Evolutionary conservation across 2,329 filamentous ascomycete genomes (phyloP).

Genomic region (Colletotrichum cuscutae): DNA sequence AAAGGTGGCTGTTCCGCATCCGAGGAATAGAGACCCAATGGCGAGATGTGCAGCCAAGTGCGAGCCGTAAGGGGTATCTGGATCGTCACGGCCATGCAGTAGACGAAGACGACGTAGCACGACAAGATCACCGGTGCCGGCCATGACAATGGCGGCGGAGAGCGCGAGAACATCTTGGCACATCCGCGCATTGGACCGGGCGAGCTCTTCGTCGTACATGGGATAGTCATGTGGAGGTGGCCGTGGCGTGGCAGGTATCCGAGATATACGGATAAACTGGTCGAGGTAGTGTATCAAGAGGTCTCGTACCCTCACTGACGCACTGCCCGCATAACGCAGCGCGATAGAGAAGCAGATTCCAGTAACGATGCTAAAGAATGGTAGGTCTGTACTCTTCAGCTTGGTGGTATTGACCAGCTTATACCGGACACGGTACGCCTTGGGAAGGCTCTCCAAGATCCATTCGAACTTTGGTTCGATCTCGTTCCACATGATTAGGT

Average conservation of each 20-base stretch:
- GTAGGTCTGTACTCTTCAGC: slow-evolving; percentile 84
- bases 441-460: slow-evolving; percentile 79
- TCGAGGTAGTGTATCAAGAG: slow-evolving; percentile 87
- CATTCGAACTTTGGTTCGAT: slow-evolving; percentile 80
- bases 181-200: slow-evolving; percentile 85
- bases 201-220: slow-evolving; percentile 85
- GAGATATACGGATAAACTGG: slow-evolving; percentile 82
- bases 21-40: slow-evolving; percentile 89
- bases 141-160: slow-evolving; percentile 89
- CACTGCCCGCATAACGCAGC: slow-evolving; percentile 79
- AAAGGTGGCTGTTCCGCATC: slow-evolving; percentile 92
- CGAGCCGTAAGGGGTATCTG: slow-evolving; percentile 89
- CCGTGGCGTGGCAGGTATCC: slow-evolving; percentile 55
- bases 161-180: slow-evolving; percentile 91
- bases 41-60: slow-evolving; percentile 94
- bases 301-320: slow-evolving; percentile 77
- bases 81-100: slow-evolving; percentile 86
- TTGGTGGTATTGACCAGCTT: slow-evolving; percentile 68
- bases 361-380: slow-evolving; percentile 91
- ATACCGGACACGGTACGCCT: slow-evolving; percentile 71
- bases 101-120: slow-evolving; percentile 87
- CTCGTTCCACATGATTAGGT: slow-evolving; percentile 91
- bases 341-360: slow-evolving; percentile 87
- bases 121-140: slow-evolving; percentile 88
- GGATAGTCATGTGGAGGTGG: slow-evolving; percentile 41